Evolutionary conservation across 768 basidiomycete species (phyloP), one percentile per base, ranked within the genome.

Genomic region (Russula vinacea): DNA sequence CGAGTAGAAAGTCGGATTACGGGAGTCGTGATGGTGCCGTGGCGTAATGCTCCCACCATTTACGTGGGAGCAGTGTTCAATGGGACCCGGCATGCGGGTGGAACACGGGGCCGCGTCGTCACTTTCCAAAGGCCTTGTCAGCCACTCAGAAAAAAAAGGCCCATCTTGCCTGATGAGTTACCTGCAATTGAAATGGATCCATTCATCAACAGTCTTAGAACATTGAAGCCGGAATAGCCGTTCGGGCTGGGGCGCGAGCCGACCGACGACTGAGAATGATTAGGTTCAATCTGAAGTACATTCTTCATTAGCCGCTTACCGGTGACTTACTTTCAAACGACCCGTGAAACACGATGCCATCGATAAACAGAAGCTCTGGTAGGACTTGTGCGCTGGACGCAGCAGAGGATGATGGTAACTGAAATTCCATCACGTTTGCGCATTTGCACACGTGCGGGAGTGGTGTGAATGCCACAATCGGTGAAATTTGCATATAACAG

Each of bases 301-400:
- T n/a, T 13, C 51, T 14, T 59, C 44, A 37, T 58, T 32, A 11
- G 49, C 14, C 56, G 26, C 39, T 53, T 32, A 44, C 17, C 17
- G 24, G 40, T 8, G 8, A 35, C 14, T 26, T 3, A 24, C 42
- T 32, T 42, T 22, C 2, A 32, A 5, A 19, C 39, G 17, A 29
- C 19, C n/a, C 26, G 17, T 50, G 55, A 62, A 62, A 57, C 62
- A 24, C 26, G 49, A 51, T 50, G n/a, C 26, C 6, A 32, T 59
- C 49, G 17, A 42, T 19, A 2, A 62, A 16, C 37, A 32, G 40
- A 11, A 44, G 40, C 40, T 19, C n/a, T 44, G 26, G 33, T 39
- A 56, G 47, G 10, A 2, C 32, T 49, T 33, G 49, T 14, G 39
- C 22, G 50, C 56, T 19, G 40, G 55, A 13, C 22, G 1, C 26